These are phyloP conservation scores for Chytriomyces sp. DNA, from an alignment of 192 early-diverging fungal species.

Conservation along the genomic window DNA sequence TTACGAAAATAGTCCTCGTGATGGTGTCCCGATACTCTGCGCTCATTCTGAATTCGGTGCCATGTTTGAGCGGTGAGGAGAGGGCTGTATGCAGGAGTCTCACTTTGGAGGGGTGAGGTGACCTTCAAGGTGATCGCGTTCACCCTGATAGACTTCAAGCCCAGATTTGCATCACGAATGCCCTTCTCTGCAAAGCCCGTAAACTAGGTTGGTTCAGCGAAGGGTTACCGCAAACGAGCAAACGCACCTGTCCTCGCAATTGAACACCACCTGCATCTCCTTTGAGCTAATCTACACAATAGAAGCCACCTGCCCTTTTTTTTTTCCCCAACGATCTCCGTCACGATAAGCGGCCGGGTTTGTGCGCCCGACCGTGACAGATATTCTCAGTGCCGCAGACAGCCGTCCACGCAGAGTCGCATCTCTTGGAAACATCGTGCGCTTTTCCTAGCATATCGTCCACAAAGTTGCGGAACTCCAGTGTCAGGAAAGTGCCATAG, in stretches of 20 bases:
- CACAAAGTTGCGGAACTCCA: too few species aligned
- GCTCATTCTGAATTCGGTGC: conserved; percentile 19
- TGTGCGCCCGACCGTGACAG: neutral
- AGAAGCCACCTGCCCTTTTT: conserved; percentile 51
- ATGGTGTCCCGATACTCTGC: conserved; percentile 12
- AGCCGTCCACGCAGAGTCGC: neutral
- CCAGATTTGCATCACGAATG: conserved; percentile 73
- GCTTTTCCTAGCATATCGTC: too few species aligned
- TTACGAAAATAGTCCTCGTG: conserved; percentile 16
- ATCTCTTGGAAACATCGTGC: too few species aligned
- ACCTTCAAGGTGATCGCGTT: conserved; percentile 72
- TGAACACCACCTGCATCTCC: conserved; percentile 80
- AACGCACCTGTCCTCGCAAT: conserved; percentile 65
- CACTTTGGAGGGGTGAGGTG: conserved; percentile 78
- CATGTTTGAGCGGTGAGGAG: too few species aligned
- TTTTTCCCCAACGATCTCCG: neutral
- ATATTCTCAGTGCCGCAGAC: neutral
- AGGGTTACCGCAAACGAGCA: neutral
- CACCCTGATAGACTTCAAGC: conserved; percentile 69
- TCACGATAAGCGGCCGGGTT: conserved; percentile 8
- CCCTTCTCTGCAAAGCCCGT: conserved; percentile 69
- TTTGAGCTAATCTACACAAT: conserved; percentile 78
- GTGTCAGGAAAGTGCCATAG: too few species aligned
- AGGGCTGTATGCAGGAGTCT: neutral
- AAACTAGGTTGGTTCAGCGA: conserved; percentile 32